phyloP scores from a whole-genome alignment of 208 protist species.

The Phytomonas sp. region DNA sequence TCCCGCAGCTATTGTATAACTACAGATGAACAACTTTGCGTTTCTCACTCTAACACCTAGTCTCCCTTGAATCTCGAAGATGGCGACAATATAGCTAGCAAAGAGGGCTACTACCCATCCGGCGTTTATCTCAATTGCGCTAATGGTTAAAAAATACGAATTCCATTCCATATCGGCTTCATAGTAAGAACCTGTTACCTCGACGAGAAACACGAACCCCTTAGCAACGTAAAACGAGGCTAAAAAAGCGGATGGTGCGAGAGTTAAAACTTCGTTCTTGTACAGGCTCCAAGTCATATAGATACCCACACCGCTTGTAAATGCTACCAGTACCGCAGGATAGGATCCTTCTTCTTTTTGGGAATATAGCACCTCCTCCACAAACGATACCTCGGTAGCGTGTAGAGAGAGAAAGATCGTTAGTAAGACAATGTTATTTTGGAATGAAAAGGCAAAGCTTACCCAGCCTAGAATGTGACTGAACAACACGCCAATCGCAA shows the following conservation, averaged over 20 bases:
- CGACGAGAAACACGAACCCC: constrained; percentile 62
- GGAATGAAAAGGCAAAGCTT: constrained; percentile 65
- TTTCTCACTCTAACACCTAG: constrained; percentile 23
- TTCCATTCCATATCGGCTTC: constrained; percentile 20
- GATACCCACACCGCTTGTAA: constrained; percentile 63
- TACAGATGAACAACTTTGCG: constrained; percentile 21
- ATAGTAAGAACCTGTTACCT: constrained; percentile 71
- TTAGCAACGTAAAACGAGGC: constrained; percentile 71
- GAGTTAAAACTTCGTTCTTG: constrained; percentile 42
- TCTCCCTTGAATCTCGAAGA: constrained; percentile 45
- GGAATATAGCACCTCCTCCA: constrained; percentile 83
- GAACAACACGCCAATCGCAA: constrained; percentile 60
- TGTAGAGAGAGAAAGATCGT: constrained; percentile 52
- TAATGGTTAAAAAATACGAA: constrained; percentile 1
- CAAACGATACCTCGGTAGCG: constrained; percentile 57
- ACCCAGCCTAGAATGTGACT: constrained; percentile 79
- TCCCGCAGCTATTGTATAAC: constrained; percentile 26
- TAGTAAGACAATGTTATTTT: constrained; percentile 33
- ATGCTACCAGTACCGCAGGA: constrained; percentile 50
- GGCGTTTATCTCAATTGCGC: constrained; percentile 21
- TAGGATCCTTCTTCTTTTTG: constrained; percentile 76
- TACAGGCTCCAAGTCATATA: constrained; percentile 44
- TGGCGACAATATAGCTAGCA: constrained; percentile 34
- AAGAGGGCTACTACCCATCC: constrained; percentile 55
- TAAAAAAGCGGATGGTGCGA: constrained; percentile 42